phyloP scores from a whole-genome alignment of 148 eudicot species.

The Vaccinium myrtillus region DNA sequence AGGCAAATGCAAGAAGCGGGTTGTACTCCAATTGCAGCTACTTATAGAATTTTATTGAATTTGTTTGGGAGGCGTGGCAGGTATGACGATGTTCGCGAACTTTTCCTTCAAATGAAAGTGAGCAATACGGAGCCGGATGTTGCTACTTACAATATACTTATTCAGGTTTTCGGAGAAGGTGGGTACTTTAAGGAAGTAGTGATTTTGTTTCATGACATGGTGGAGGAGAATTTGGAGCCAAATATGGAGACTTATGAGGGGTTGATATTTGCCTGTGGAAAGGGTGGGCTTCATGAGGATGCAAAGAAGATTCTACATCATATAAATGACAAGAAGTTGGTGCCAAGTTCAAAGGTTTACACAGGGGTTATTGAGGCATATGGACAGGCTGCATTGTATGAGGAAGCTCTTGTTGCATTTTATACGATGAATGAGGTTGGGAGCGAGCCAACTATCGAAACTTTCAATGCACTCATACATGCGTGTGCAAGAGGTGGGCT shows the following conservation, averaged over 20 bases:
- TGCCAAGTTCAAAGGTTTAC: constrained; percentile 83
- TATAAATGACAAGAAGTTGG: constrained; percentile 63
- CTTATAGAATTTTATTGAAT: constrained; percentile 82
- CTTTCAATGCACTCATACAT: constrained; percentile 73
- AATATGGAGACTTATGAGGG: constrained; percentile 98
- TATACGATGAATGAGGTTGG: constrained; percentile 96
- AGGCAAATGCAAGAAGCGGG: constrained; percentile 94
- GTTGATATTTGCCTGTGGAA: constrained; percentile 83
- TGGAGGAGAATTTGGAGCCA: constrained; percentile 85
- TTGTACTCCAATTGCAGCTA: constrained; percentile 71
- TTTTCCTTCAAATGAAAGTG: constrained; percentile 96
- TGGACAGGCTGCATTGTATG: constrained; percentile 88
- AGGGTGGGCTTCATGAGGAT: constrained; percentile 87
- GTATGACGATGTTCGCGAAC: constrained; percentile 87
- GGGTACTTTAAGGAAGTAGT: constrained; percentile 98
- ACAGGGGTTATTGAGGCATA: constrained; percentile 90
- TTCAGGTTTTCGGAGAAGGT: constrained; percentile 90
- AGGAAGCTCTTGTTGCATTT: constrained; percentile 87
- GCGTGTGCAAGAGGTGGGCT: constrained; percentile 84
- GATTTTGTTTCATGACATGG: constrained; percentile 92
- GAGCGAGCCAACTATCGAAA: constrained; percentile 66
- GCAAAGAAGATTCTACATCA: constrained; percentile 67
- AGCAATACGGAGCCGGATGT: constrained; percentile 92
- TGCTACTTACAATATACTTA: constrained; percentile 83
- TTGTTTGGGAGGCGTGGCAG: constrained; percentile 81